phyloP scores from a whole-genome alignment of 139 green algal genomes.

The Volvox africanus region DNA sequence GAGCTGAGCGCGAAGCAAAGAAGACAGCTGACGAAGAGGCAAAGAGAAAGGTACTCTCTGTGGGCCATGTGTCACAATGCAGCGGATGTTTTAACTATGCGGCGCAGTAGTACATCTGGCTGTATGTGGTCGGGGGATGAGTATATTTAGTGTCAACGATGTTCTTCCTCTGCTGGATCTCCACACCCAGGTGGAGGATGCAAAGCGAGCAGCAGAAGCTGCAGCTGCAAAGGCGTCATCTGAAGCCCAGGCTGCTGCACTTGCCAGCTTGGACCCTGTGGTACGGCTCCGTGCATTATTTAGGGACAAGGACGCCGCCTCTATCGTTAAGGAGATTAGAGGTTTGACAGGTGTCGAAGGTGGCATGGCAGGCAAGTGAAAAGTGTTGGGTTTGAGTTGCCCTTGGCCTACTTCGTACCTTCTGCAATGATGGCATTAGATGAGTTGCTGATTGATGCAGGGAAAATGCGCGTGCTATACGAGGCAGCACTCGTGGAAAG shows the following conservation, averaged over 20 bases:
- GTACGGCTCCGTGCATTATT: slow-evolving; percentile 63
- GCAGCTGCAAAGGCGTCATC: slow-evolving; percentile 1
- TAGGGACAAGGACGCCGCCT: slow-evolving; percentile 39
- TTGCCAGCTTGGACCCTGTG: slow-evolving; percentile 36
- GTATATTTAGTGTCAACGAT: no score
- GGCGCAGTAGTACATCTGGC: no score
- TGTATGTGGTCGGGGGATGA: no score
- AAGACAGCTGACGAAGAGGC: slow-evolving; percentile 59
- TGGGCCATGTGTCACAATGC: no score
- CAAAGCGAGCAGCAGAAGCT: slow-evolving; percentile 12
- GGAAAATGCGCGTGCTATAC: slow-evolving; percentile 63
- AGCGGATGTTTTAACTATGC: no score
- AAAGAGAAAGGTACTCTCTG: slow-evolving; percentile 34
- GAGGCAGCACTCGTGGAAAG: slow-evolving; percentile 48
- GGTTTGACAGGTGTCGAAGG: slow-evolving; percentile 65
- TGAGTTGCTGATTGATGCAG: no score
- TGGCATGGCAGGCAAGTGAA: slow-evolving; percentile 62
- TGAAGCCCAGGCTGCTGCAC: slow-evolving; percentile 43
- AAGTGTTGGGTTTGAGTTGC: no score
- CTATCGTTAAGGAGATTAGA: slow-evolving; percentile 55
- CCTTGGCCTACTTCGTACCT: no score
- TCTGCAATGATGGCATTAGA: no score
- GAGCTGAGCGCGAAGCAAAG: slow-evolving; percentile 63
- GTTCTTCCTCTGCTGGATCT: no score
- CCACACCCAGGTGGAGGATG: slow-evolving; percentile 22